A percentile compares a stretch with the other conserved stretches of the same genome.
phyloP scores from a whole-genome alignment of 306 rosid genomes.

The Dryas octopetala region DNA sequence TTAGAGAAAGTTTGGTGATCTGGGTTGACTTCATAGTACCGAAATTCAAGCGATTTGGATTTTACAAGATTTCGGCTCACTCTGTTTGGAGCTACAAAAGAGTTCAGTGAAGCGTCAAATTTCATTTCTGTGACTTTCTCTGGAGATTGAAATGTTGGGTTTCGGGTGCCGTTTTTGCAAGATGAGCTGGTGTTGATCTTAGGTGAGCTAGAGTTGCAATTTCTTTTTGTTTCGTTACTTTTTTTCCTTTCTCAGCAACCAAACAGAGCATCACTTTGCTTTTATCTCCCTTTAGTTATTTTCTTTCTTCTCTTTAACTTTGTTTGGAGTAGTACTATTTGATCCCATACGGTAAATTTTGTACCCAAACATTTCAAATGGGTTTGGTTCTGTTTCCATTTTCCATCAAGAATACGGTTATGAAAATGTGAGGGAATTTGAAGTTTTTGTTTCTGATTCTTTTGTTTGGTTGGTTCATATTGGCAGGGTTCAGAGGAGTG shows the following conservation, averaged over 20 bases:
- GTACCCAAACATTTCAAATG: background rate
- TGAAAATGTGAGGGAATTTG: no score
- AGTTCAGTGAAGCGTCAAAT: background rate
- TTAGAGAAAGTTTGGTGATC: background rate
- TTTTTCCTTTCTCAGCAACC: conserved; percentile 22
- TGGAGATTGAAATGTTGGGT: background rate
- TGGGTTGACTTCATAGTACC: background rate
- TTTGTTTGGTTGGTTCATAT: background rate
- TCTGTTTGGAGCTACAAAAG: background rate
- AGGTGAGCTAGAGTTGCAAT: conserved; percentile 16
- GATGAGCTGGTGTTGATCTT: conserved; percentile 2
- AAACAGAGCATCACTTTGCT: conserved; percentile 30
- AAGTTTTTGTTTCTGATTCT: background rate
- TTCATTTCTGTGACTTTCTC: background rate
- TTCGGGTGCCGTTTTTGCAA: background rate
- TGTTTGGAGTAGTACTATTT: background rate
- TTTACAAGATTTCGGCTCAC: background rate
- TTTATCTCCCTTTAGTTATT: background rate
- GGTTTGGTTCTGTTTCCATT: background rate
- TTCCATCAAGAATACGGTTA: background rate
- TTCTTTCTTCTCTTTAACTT: background rate
- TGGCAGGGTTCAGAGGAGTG: no score
- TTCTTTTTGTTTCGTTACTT: background rate
- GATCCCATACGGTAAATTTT: no score
- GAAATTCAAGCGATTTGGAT: background rate